Base-by-base conservation (phyloP, 345 rosid genomes). In the Brassica rapa region DNA sequence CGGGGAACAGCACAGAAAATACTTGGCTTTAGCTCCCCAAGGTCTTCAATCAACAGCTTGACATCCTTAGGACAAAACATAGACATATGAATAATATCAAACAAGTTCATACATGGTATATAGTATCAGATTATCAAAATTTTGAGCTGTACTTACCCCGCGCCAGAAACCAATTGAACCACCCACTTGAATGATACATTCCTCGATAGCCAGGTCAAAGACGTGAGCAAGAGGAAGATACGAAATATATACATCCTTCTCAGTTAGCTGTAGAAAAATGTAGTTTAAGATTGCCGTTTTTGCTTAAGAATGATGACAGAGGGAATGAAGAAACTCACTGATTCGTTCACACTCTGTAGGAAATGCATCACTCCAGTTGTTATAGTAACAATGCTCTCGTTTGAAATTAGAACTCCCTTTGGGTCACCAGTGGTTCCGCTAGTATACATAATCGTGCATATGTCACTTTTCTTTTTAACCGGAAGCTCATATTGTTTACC, bases 401-500 rank as follows among this genome's bases (percentile, higher is more conserved):
- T 95, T 79, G 99, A 93, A 79, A 95, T 86, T 87, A 95, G 1
- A 25, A 95, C 98, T 82, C 99, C 99, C 82, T 91, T 95, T 11
- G 99, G 99, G 74, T 95, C 97, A 81, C 98, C 98, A 73, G 99
- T 93, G 64, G 99, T 95, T 81, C 99, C 99, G n/a, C 99, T 93
- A 9, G 99, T 95, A 72, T 95, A 95, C 99, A 93, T 95, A 43
- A 93, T 90, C 11, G 98, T 95, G 81, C 97, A 91, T 63, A 95
- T 93, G 76, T 93, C 97, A 43, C 82, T 83, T 84, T 86, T 81
- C 81, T 74, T 85, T 79, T 88, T 93, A 71, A 33, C 82, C 0
- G 98, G 97, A 71, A 93, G 90, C 32, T 93, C 97, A 83, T 80
- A 89, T 56, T 88, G 82, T 62, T 91, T 86, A 72, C 72, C 75